These are phyloP conservation scores for Scopulariopsis brevicaulis DNA, from an alignment of 2,329 filamentous ascomycete species.

Conservation along the genomic window DNA sequence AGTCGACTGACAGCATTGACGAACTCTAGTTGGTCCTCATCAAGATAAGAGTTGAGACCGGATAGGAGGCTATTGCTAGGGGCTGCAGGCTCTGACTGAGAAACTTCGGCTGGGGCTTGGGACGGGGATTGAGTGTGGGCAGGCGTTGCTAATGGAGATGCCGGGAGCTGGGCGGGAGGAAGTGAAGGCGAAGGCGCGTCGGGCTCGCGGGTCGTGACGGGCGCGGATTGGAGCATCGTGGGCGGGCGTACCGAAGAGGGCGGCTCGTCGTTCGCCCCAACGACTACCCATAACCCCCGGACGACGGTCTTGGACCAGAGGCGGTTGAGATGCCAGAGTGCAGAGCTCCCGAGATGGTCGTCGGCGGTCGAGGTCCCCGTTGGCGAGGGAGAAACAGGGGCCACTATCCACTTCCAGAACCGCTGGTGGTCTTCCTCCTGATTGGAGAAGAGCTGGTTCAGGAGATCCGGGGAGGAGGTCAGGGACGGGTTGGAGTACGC, in stretches of 20 bases:
- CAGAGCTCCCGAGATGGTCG: conserved; percentile 8
- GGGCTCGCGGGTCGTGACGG: not conserved
- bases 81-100: conserved; percentile 1
- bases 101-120: not conserved
- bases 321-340: conserved; percentile 19
- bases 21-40: conserved; percentile 13
- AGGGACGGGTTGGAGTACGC: conserved; percentile 27
- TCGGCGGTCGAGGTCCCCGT: not conserved
- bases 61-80: not conserved
- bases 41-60: conserved; percentile 2
- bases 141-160: conserved; percentile 1
- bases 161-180: not conserved
- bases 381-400: not conserved
- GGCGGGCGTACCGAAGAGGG: conserved; percentile 17
- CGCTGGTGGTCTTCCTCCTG: conserved; percentile 15
- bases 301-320: conserved; percentile 25
- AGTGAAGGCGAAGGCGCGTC: conserved; percentile 1
- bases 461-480: conserved; percentile 15
- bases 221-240: conserved; percentile 19
- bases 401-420: conserved; percentile 26
- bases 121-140: not conserved
- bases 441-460: conserved; percentile 8
- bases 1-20: conserved; percentile 26
- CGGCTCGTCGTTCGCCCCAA: conserved; percentile 24
- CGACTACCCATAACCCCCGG: conserved; percentile 22